Evolutionary conservation across 345 rosid genomes (phyloP).

Genomic region (Sapria himalayana): DNA sequence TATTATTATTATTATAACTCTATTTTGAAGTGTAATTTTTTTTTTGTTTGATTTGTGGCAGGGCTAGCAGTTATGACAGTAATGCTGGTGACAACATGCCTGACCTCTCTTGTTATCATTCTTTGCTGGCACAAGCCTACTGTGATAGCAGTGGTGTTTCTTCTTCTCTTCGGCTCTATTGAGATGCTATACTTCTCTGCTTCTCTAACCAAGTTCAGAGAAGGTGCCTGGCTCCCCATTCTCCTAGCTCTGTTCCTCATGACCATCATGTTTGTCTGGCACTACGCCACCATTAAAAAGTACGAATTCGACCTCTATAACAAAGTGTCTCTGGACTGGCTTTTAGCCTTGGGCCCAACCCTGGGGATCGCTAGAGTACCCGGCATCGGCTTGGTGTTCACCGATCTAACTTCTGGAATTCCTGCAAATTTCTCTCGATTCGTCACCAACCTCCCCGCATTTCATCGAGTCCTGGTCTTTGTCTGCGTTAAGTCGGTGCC

Average conservation of each 20-base stretch:
- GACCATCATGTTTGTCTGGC: constrained; percentile 93
- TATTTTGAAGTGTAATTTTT: constrained; percentile 1
- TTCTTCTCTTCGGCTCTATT: constrained; percentile 65
- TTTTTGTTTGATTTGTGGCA: constrained; percentile 15
- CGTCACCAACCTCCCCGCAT: constrained; percentile 95
- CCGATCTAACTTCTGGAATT: constrained; percentile 82
- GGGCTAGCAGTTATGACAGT: constrained; percentile 97
- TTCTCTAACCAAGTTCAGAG: constrained; percentile 79
- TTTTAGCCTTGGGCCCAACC: constrained; percentile 79
- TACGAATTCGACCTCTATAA: constrained; percentile 90
- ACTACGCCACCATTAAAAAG: constrained; percentile 73
- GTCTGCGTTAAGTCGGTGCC: constrained; percentile 92
- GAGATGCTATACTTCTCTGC: constrained; percentile 97
- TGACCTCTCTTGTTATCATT: constrained; percentile 70
- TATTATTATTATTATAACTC: too few relatives aligned
- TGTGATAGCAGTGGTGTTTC: constrained; percentile 43
- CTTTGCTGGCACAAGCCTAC: constrained; percentile 93
- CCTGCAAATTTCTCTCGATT: constrained; percentile 97
- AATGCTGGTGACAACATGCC: constrained; percentile 95
- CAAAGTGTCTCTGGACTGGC: constrained; percentile 96
- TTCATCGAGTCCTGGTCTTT: constrained; percentile 73
- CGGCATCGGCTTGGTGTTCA: constrained; percentile 83
- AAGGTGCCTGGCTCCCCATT: constrained; percentile 99
- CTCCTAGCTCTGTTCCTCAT: constrained; percentile 76
- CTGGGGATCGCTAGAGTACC: constrained; percentile 86